Percentiles rank a stretch among this genome's conserved stretches.
These are phyloP conservation scores for Ophiostoma sp. DNA, from an alignment of 2,329 filamentous ascomycete species.

Conservation along the genomic window DNA sequence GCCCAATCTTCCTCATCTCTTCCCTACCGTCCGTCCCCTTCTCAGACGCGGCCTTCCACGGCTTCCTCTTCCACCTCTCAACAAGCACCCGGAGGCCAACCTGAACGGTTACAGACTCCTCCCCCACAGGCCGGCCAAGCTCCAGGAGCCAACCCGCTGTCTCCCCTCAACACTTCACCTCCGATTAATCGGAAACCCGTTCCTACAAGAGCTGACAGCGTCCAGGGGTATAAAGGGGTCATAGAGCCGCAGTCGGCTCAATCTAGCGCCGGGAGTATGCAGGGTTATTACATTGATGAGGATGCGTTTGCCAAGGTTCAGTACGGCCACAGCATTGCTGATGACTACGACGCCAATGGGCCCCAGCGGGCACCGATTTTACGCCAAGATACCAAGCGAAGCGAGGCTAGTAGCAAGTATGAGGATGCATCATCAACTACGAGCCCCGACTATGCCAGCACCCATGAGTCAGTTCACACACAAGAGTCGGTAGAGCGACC, in stretches of 20 bases:
- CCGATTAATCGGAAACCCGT: slow-evolving; percentile 33
- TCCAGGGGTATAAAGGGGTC: slow-evolving; percentile 25
- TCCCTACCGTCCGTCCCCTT: slow-evolving; percentile 15
- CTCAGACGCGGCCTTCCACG: not conserved
- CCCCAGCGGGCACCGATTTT: slow-evolving; percentile 23
- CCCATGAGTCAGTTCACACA: slow-evolving; percentile 48
- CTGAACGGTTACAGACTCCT: slow-evolving; percentile 22
- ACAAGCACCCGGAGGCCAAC: slow-evolving; percentile 1
- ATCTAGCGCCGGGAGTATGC: slow-evolving; percentile 25
- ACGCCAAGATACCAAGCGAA: slow-evolving; percentile 37
- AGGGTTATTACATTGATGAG: slow-evolving; percentile 27
- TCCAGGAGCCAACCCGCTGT: slow-evolving; percentile 14
- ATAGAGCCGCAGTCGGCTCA: slow-evolving; percentile 26
- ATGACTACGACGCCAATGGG: not conserved
- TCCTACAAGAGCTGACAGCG: slow-evolving; percentile 29
- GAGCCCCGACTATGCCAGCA: slow-evolving; percentile 75
- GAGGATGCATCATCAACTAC: slow-evolving; percentile 61
- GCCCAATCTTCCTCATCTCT: not conserved
- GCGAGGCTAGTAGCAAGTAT: slow-evolving; percentile 43
- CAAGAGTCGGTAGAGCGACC: slow-evolving; percentile 57
- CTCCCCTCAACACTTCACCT: slow-evolving; percentile 28
- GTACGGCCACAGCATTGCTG: slow-evolving; percentile 11
- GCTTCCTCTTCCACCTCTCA: slow-evolving; percentile 6
- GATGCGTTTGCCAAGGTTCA: slow-evolving; percentile 25
- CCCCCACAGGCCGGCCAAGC: slow-evolving; percentile 16